Percentiles rank a stretch among this genome's conserved stretches.
Evolutionary conservation across 164 flowering plant genomes (phyloP).

Genomic region (Sextonia rubra): DNA sequence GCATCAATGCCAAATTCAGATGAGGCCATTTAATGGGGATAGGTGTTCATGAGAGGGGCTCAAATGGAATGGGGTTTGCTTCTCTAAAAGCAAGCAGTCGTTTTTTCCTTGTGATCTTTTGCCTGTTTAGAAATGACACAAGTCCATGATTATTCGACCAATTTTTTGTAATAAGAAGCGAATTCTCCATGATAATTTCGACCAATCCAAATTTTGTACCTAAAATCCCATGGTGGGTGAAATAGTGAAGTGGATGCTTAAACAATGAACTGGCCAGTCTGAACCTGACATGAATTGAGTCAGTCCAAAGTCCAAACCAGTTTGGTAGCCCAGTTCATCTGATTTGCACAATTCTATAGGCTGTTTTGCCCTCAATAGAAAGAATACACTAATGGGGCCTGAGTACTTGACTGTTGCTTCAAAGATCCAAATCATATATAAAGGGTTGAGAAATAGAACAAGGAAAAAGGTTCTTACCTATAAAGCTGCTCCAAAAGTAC

Average conservation of each 20-base stretch:
- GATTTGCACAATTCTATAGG: no score
- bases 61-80: no score
- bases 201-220: background rate
- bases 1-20: no score
- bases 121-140: no score
- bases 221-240: background rate
- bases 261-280: background rate
- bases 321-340: background rate
- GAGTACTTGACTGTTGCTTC: background rate
- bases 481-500: conserved; percentile 85
- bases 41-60: no score
- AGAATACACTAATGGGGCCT: background rate
- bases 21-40: no score
- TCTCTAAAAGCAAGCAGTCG: background rate
- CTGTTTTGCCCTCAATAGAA: background rate
- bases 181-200: background rate
- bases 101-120: background rate
- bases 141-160: background rate
- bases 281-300: background rate
- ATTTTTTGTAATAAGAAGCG: background rate
- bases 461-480: conserved; percentile 32
- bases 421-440: background rate
- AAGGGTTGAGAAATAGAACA: background rate
- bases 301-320: background rate
- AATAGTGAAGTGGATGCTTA: background rate